phyloP scores from a whole-genome alignment of 345 rosid species.

The Geranium brycei region DNA sequence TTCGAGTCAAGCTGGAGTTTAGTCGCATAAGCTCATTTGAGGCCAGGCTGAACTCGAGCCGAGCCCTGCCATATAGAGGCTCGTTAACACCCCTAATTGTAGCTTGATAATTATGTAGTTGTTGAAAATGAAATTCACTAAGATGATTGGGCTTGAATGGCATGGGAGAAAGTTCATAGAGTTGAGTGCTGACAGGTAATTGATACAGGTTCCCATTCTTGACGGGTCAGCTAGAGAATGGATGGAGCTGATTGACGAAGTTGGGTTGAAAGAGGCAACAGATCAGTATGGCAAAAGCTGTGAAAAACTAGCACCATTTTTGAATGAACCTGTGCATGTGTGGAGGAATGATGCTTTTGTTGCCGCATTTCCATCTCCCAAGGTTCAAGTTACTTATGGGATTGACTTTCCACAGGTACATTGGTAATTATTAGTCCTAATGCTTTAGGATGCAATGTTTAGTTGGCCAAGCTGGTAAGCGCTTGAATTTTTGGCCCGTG shows the following conservation, averaged over 20 bases:
- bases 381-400: conserved; percentile 56
- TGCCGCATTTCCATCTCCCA: conserved; percentile 51
- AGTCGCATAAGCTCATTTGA: no score
- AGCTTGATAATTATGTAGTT: no score
- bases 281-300: conserved; percentile 33
- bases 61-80: no score
- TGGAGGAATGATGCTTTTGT: conserved; percentile 51
- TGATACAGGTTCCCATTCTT: conserved; percentile 53
- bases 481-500: no score
- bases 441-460: background rate
- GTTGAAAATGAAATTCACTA: no score
- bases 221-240: conserved; percentile 83
- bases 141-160: no score
- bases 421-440: background rate
- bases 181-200: background rate
- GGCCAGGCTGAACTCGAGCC: no score
- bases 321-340: conserved; percentile 47
- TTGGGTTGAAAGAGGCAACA: conserved; percentile 42
- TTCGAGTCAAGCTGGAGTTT: no score
- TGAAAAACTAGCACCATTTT: conserved; percentile 45
- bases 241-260: conserved; percentile 50
- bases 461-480: no score
- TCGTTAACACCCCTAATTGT: no score
- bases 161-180: no score
- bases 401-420: conserved; percentile 69